A percentile compares a stretch with the other conserved stretches of the same genome.
These are phyloP conservation scores for Trametes sp. DNA, from an alignment of 1,284 basidiomycete species.

Conservation along the genomic window DNA sequence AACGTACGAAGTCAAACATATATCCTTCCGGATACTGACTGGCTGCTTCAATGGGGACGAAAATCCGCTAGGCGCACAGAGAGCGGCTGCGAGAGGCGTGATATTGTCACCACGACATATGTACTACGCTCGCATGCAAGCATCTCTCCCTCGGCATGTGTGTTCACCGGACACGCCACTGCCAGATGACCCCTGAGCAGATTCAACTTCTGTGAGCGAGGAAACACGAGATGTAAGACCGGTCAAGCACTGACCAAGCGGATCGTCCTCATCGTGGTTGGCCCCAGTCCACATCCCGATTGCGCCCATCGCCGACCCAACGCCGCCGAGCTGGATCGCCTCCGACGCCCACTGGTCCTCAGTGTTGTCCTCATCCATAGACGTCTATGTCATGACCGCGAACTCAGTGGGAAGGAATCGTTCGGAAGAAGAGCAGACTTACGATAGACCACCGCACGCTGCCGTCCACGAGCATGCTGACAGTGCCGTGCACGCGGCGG, in stretches of 20 bases:
- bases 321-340: not conserved
- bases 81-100: too few relatives aligned
- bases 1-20: too few relatives aligned
- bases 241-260: not conserved
- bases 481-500: conserved; percentile 50
- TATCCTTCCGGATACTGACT: too few relatives aligned
- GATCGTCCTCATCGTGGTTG: not conserved
- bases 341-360: not conserved
- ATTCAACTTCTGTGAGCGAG: too few relatives aligned
- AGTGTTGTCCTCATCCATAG: conserved; percentile 17
- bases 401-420: too few relatives aligned
- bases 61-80: too few relatives aligned
- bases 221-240: not conserved
- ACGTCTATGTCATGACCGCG: conserved; percentile 26
- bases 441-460: conserved; percentile 63
- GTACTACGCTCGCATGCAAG: too few relatives aligned
- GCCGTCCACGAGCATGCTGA: conserved; percentile 59
- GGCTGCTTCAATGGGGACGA: too few relatives aligned
- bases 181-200: not conserved
- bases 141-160: too few relatives aligned
- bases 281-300: not conserved
- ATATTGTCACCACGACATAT: too few relatives aligned
- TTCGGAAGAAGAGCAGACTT: too few relatives aligned
- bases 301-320: not conserved
- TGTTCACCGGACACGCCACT: not conserved